Conservation (phyloP, 192 early-diverging fungal species). For the Funneliformis geosporum region DNA sequence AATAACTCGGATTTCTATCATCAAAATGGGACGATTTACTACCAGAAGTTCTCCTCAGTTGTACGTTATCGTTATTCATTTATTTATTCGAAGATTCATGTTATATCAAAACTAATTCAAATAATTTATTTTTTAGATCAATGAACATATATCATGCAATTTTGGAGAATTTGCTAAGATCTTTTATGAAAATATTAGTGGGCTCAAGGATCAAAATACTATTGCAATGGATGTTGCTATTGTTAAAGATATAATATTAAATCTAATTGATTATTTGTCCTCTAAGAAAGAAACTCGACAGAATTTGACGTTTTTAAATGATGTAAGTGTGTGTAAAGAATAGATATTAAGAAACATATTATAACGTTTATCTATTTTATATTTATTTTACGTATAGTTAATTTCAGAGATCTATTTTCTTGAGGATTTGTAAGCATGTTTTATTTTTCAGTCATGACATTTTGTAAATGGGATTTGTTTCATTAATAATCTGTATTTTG, state of each 20-base stretch:
- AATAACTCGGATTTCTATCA: background rate
- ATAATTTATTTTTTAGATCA: background rate
- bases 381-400: background rate
- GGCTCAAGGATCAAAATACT: background rate
- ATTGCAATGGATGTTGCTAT: background rate
- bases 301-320: background rate
- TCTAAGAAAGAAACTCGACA: background rate
- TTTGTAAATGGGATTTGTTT: background rate
- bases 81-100: background rate
- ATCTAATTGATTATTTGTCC: background rate
- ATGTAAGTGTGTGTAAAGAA: background rate
- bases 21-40: constrained; percentile 2
- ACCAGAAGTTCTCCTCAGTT: background rate
- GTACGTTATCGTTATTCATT: background rate
- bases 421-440: background rate
- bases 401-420: background rate
- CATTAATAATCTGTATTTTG: background rate
- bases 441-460: background rate
- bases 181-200: background rate
- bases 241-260: background rate
- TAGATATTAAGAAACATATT: background rate
- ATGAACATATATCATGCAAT: constrained; percentile 10
- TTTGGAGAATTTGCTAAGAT: background rate
- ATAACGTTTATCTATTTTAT: background rate
- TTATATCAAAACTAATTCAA: background rate